phyloP scores from a whole-genome alignment of 2,329 filamentous ascomycete species.

The Emmonsia crescens region DNA sequence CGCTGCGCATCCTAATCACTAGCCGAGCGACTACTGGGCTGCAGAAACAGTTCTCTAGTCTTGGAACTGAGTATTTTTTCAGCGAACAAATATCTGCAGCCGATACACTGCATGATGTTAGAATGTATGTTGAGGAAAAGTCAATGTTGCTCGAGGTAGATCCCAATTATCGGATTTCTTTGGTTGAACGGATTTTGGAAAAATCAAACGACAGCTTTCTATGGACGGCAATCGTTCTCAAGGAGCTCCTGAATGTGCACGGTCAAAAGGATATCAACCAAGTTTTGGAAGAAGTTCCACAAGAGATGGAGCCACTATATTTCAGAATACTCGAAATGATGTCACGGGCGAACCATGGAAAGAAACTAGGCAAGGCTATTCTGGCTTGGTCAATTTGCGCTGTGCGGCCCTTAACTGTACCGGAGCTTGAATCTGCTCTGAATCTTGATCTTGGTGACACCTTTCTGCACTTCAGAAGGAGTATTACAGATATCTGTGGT shows the following conservation, averaged over 20 bases:
- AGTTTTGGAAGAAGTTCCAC: constrained; percentile 24
- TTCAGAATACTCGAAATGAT: constrained; percentile 23
- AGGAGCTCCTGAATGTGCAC: constrained; percentile 21
- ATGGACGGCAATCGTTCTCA: constrained; percentile 27
- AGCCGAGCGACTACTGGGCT: constrained; percentile 11
- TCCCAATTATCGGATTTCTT: constrained; percentile 13
- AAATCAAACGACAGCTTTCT: constrained; percentile 30
- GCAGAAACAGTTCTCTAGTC: constrained; percentile 9
- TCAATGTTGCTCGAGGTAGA: constrained; percentile 11
- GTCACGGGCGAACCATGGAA: constrained; percentile 18
- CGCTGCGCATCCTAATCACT: constrained; percentile 15
- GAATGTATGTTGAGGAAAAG: constrained; percentile 13
- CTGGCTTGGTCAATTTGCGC: constrained; percentile 30
- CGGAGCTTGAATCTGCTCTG: constrained; percentile 28
- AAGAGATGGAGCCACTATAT: constrained; percentile 29
- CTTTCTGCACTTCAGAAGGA: constrained; percentile 19
- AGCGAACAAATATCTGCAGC: constrained; percentile 11
- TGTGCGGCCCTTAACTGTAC: constrained; percentile 23
- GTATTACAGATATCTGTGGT: constrained; percentile 23
- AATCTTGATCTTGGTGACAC: constrained; percentile 24
- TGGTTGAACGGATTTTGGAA: constrained; percentile 23
- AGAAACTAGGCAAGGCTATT: constrained; percentile 26
- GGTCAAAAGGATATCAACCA: constrained; percentile 21
- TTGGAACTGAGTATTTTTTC: constrained; percentile 6
- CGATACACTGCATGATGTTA: constrained; percentile 17